Evolutionary conservation across 768 basidiomycete species (phyloP), one percentile per base, ranked within the genome.

Genomic region (Cyclocybe aegerita): DNA sequence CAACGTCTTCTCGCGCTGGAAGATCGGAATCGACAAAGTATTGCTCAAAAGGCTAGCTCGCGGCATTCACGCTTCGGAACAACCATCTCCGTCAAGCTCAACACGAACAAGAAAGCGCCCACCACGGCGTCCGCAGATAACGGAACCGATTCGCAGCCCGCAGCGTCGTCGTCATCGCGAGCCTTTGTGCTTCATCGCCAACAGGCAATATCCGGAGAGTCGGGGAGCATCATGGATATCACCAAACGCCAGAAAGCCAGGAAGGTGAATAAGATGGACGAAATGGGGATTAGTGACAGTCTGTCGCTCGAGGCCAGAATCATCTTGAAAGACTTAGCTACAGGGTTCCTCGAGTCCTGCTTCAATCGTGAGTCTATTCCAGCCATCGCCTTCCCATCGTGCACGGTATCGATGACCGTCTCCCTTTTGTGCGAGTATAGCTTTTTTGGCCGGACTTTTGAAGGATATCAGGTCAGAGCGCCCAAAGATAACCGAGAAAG

Each of bases 21-120:
- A 70, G 83, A 82, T 53, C 80, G 78, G 49, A 75, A 74, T 37
- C 86, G 84, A 52, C 75, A 77, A 32, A 75, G 82, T 47, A 64
- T 79, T 17, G 75, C 81, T 0, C 77, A 82, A 42, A 71, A 71
- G 34, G 70, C 76, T 12, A 70, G 85, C 45, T 90, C 93, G 15
- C 81, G 97, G 31, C 97, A 99, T 70, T 93, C 93, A 17, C 85
- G 95, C 42, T 99, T 99, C 68, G 97, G 97, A 1, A 98, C 97
- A 2, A 98, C 95, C 7, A 86, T 98, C 56, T 73, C 88, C 15
- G 86, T 99, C 46, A 81, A 77, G 54, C 73, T 89, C 38, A 88
- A 85, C 51, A 66, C 83, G 10, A 79, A 77, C 55, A 82, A 80
- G 65, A 74, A 60, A 52, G 39, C 57, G 35, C 23, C 54, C 4